A percentile compares a stretch with the other conserved stretches of the same genome.
These are phyloP conservation scores for Apium graveolens DNA, from an alignment of 129 eudicot genomes.

Conservation along the genomic window DNA sequence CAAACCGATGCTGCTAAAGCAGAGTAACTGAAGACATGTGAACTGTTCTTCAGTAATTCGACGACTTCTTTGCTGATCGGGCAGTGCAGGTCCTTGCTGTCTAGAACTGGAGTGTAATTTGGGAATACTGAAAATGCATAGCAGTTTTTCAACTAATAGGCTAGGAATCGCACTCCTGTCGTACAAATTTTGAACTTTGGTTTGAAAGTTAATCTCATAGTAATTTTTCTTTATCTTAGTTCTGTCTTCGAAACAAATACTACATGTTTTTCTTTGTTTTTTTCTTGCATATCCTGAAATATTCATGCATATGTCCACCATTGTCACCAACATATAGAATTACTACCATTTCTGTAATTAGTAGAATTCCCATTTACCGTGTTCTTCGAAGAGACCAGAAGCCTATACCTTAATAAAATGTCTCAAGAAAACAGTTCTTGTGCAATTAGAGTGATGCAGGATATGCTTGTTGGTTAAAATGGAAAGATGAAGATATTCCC, in stretches of 20 bases:
- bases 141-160: background rate
- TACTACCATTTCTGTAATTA: too few relatives aligned
- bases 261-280: background rate
- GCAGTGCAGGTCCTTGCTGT: background rate
- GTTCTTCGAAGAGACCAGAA: too few relatives aligned
- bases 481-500: too few relatives aligned
- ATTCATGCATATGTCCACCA: background rate
- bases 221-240: background rate
- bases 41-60: background rate
- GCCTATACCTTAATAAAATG: too few relatives aligned
- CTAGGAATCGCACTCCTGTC: background rate
- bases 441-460: too few relatives aligned
- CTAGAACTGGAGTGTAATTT: background rate
- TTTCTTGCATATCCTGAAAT: too few relatives aligned
- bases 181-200: background rate
- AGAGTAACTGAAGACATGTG: constrained; percentile 16
- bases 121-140: background rate
- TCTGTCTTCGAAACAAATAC: background rate
- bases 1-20: constrained; percentile 27
- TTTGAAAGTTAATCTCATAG: background rate
- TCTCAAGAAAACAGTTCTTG: too few relatives aligned
- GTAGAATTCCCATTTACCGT: too few relatives aligned
- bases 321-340: too few relatives aligned
- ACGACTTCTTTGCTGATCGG: constrained; percentile 8
- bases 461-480: too few relatives aligned